Base-by-base conservation (phyloP, 441 rosid species). In the Bocquillonia castaneifolia region DNA sequence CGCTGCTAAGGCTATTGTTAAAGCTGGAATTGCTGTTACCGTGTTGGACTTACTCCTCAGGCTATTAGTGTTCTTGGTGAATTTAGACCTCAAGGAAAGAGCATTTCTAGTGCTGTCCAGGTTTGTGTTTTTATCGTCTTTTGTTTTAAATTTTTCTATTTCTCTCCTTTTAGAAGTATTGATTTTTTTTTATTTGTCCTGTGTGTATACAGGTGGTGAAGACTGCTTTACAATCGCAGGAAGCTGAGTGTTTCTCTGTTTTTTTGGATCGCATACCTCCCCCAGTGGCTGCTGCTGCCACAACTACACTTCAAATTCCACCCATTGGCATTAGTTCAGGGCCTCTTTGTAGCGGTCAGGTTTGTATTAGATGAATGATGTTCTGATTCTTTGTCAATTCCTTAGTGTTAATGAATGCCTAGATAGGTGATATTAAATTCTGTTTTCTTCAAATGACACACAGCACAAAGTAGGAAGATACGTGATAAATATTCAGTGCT, bases 281-380 rank as follows among this genome's bases (percentile, higher is more conserved):
- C 0, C 89, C 86, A 1, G 98, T 91, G 52, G 93, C 97, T 70
- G 98, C 98, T 59, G 98, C 98, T n/a, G 84, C 88, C 13, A 89
- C 97, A 10, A 80, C 92, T 64, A 91, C 90, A 37, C 93, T 93
- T 59, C 77, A 23, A 63, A 89, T 93, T 57, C 97, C 98, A 36
- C 89, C 98, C 65, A 85, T 89, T 51, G 97, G 98, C 65, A 88
- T 91, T 64, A 96, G 97, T 62, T 97, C 97, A 42, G 95, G 98
- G 44, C 94, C 92, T 54, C 88, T 85, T 64, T 93, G 97, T 81
- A 84, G 95, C 67, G 98, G 98, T 63, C 96, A 89, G 90, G 98
- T 91, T 74, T 63, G 12, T 70, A 59, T 64, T 45, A 4, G 6
- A 45, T 45, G 7, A 15, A 6, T 17, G n/a, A 6, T 17, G 5